Evolutionary conservation across 2,329 filamentous ascomycete species (phyloP).

Genomic region (Diaporthe ilicicola): DNA sequence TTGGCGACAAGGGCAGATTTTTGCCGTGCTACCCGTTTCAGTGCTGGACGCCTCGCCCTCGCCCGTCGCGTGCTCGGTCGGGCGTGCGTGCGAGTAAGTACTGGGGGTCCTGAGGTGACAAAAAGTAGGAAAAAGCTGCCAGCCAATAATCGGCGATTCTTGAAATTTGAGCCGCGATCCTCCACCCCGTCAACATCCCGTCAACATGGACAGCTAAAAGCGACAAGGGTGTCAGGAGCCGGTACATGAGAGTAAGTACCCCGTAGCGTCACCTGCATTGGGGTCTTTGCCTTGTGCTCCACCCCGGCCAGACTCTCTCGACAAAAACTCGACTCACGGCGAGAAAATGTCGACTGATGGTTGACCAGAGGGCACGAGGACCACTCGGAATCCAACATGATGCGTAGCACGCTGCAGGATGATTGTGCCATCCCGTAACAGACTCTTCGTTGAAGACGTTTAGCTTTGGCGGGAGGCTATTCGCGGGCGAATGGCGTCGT

Average conservation of each 20-base stretch:
- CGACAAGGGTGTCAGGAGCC: not conserved
- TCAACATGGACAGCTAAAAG: constrained; percentile 13
- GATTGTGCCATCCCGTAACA: constrained; percentile 22
- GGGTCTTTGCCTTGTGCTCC: constrained; percentile 2
- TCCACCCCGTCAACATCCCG: constrained; percentile 27
- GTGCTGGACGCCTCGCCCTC: constrained; percentile 17
- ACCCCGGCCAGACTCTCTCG: constrained; percentile 1
- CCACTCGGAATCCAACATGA: constrained; percentile 18
- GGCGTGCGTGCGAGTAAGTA: constrained; percentile 2
- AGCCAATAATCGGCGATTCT: constrained; percentile 30
- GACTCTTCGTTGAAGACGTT: not conserved
- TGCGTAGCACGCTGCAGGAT: constrained; percentile 20
- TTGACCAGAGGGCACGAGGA: constrained; percentile 1
- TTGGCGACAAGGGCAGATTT: constrained; percentile 19
- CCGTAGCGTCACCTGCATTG: constrained; percentile 12
- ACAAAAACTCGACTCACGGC: constrained; percentile 22
- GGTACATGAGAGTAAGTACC: constrained; percentile 11
- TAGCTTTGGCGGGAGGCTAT: constrained; percentile 1
- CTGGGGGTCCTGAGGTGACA: not conserved
- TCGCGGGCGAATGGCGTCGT: not conserved
- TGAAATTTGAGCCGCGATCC: constrained; percentile 27
- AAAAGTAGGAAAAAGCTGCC: constrained; percentile 29
- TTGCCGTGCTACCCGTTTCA: constrained; percentile 23
- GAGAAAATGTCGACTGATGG: constrained; percentile 11
- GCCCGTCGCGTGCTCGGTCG: constrained; percentile 22